Evolutionary conservation across 106 monocot species (phyloP).

Genomic region (Phalaenopsis aphrodite): DNA sequence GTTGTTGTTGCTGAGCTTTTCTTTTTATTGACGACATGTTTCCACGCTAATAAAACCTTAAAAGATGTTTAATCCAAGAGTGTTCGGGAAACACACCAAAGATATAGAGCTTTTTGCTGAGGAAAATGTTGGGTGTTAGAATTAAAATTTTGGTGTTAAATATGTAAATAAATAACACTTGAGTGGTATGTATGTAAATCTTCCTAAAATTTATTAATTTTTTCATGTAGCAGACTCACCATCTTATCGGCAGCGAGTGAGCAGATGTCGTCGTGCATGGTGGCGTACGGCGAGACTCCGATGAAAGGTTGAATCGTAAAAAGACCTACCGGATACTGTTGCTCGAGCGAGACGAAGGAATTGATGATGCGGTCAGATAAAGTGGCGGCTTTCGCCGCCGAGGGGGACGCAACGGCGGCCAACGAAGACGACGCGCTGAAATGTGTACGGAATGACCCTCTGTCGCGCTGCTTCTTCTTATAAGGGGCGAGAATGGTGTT

Average conservation of each 20-base stretch:
- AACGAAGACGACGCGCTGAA: constrained; percentile 12
- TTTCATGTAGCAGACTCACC: not conserved
- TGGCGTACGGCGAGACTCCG: constrained; percentile 39
- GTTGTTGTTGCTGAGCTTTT: too few species aligned
- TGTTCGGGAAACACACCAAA: too few species aligned
- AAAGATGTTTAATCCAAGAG: too few species aligned
- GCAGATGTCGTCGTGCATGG: constrained; percentile 65
- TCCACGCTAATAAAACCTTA: too few species aligned
- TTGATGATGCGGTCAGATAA: constrained; percentile 40
- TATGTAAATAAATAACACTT: too few species aligned
- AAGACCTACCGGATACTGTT: constrained; percentile 1
- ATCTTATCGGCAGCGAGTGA: constrained; percentile 39
- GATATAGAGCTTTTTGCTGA: too few species aligned
- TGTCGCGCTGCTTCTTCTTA: constrained; percentile 6
- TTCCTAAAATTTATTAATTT: too few species aligned
- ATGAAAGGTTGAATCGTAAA: constrained; percentile 38
- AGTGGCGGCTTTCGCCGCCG: constrained; percentile 12
- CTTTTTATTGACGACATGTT: too few species aligned
- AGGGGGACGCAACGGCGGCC: not conserved
- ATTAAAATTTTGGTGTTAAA: too few species aligned
- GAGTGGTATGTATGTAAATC: too few species aligned
- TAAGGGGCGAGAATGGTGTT: constrained; percentile 48
- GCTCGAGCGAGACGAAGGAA: constrained; percentile 44
- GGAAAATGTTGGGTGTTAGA: too few species aligned
- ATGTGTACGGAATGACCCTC: not conserved